Evolutionary conservation across 768 basidiomycete genomes (phyloP).

Genomic region (Boletales sp.): DNA sequence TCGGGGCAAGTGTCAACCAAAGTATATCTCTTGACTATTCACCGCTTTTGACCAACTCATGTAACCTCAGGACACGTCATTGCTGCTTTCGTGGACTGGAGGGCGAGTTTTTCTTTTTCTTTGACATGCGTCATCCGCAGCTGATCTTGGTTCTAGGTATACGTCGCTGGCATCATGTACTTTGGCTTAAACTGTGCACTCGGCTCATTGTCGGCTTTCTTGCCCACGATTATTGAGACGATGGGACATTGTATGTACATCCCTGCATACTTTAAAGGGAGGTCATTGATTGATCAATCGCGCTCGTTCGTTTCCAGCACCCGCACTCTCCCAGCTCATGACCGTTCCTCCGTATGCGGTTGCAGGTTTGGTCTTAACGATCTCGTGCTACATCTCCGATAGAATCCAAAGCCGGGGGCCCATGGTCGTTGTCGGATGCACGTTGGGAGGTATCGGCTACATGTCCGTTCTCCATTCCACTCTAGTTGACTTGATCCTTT

Average conservation of each 20-base stretch:
- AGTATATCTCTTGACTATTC: constrained; percentile 19
- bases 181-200: constrained; percentile 48
- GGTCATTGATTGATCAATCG: constrained; percentile 1
- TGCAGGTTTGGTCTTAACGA: constrained; percentile 35
- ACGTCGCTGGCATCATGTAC: constrained; percentile 45
- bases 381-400: constrained; percentile 40
- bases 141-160: constrained; percentile 30
- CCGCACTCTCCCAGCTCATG: constrained; percentile 45
- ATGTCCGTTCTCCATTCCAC: constrained; percentile 26
- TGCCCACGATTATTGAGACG: constrained; percentile 53
- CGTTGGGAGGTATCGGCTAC: constrained; percentile 39
- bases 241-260: constrained; percentile 41
- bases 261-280: neutral
- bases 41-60: neutral
- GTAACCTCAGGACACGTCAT: constrained; percentile 35
- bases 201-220: constrained; percentile 48
- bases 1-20: constrained; percentile 39
- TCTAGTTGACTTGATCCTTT: neutral
- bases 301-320: constrained; percentile 24
- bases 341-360: constrained; percentile 54
- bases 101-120: constrained; percentile 17
- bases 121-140: neutral
- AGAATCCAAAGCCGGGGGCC: constrained; percentile 42
- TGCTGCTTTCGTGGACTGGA: constrained; percentile 47
- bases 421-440: constrained; percentile 28